Evolutionary conservation across 805 yeast genomes (phyloP), one percentile per base, ranked within the genome.

Genomic region (Jamesozyma jinghongensis): DNA sequence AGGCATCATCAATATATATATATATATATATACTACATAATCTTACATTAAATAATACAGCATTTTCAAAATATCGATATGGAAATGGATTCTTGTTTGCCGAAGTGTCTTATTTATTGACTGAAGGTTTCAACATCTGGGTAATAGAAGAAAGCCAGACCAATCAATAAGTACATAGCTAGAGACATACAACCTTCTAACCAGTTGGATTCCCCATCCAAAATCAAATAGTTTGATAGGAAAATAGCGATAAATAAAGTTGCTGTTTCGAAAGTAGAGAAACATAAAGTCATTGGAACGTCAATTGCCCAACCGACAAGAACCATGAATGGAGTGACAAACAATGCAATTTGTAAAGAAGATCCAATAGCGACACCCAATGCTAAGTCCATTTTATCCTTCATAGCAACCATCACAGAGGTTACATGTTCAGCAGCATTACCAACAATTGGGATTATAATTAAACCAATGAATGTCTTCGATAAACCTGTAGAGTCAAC

Each of bases 361-460:
- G 95, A 84, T 17, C 98, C 98, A 45, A 92, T 80, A 2, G 98
- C 97, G 36, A 92, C 97, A 43, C 96, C 95, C 51, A 92, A 75
- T 12, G 98, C 97, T 44, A 92, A 73, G 61, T 92, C 97, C 96
- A 92, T 92, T 66, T 92, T 92, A 64, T 92, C 85, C 66, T 87
- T 87, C 73, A 79, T 77, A 18, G 98, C 97, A 37, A 92, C 97
- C 46, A 86, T 74, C 29, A 92, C 82, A 3, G 97, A 95, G 16
- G 98, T 92, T 39, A 86, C 97, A 63, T 92, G 98, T 63, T 92
- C 98, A 11, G 97, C 97, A 3, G 98, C 98, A 56, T 92, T 92
- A 42, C 97, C 98, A 20, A 92, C 97, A 47, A 92, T 90, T 32
- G 98, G 98, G 47, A 92, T 81, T 35, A 92, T 77, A 51, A 92